phyloP scores from a whole-genome alignment of 805 yeast species.

The Wickerhamomyces kurtzmanii region DNA sequence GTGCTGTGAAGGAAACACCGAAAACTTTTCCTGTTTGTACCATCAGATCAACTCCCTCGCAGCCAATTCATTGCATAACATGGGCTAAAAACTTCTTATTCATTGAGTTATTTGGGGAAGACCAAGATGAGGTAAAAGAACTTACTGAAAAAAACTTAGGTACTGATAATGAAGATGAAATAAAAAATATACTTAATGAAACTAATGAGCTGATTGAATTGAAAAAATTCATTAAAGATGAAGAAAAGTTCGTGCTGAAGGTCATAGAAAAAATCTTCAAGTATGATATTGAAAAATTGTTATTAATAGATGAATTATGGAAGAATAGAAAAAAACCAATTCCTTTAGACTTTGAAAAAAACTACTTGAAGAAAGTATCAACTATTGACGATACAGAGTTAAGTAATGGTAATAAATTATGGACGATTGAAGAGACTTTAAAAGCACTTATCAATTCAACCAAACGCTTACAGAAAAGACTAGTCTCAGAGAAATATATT shows the following conservation, averaged over 20 bases:
- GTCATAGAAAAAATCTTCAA: conserved; percentile 55
- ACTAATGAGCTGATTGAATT: conserved; percentile 52
- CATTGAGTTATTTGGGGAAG: conserved; percentile 64
- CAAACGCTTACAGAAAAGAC: conserved; percentile 39
- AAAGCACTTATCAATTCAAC: conserved; percentile 44
- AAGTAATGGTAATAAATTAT: conserved; percentile 28
- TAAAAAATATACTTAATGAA: conserved; percentile 55
- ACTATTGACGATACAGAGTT: conserved; percentile 10
- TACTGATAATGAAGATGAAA: conserved; percentile 54
- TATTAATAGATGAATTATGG: conserved; percentile 71
- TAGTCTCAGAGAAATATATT: conserved; percentile 26
- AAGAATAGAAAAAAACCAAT: conserved; percentile 57
- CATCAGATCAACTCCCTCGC: conserved; percentile 92
- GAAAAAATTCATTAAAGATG: conserved; percentile 25
- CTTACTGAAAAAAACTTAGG: conserved; percentile 35
- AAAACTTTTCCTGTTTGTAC: conserved; percentile 94
- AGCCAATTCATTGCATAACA: conserved; percentile 91
- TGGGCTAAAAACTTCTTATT: conserved; percentile 95
- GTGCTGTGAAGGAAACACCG: conserved; percentile 80
- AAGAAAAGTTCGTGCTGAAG: conserved; percentile 22
- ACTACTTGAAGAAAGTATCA: conserved; percentile 8
- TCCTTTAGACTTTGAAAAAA: conserved; percentile 36
- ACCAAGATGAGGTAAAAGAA: conserved; percentile 18
- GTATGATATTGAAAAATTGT: conserved; percentile 70
- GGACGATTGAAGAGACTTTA: conserved; percentile 59